Evolutionary conservation across 495 filamentous ascomycete genomes (phyloP).

Genomic region (Sporormia fimetaria): DNA sequence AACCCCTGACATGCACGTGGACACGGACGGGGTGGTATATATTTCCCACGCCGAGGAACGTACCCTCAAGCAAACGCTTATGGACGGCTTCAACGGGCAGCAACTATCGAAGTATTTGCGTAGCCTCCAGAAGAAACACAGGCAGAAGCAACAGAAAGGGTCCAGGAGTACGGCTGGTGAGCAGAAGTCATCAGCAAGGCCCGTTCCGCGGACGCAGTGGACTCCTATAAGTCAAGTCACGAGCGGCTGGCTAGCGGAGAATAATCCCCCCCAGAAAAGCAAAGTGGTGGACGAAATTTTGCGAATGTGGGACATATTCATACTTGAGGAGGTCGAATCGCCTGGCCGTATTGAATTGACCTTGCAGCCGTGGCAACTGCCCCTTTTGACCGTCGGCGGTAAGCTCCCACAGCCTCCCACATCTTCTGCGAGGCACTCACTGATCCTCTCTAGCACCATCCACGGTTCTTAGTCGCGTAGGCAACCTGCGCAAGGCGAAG

Average conservation of each 20-base stretch:
- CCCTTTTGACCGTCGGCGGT: conserved; percentile 18
- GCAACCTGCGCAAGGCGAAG: conserved; percentile 3
- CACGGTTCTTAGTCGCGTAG: conserved; percentile 2
- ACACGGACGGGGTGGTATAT: conserved; percentile 11
- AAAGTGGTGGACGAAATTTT: conserved; percentile 20
- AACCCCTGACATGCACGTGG: neutral
- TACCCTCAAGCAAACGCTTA: conserved; percentile 3
- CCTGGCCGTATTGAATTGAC: conserved; percentile 20
- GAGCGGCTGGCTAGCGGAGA: conserved; percentile 4
- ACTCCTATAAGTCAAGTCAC: conserved; percentile 13
- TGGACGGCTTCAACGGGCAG: conserved; percentile 9
- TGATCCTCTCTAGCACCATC: neutral
- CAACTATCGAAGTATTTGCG: conserved; percentile 19
- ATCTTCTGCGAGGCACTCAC: neutral
- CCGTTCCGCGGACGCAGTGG: conserved; percentile 14
- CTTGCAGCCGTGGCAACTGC: conserved; percentile 20
- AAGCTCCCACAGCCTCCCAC: neutral
- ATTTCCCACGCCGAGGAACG: conserved; percentile 8
- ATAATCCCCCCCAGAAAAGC: neutral
- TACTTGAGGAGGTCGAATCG: conserved; percentile 24
- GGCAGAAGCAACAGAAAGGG: neutral
- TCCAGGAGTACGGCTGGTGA: conserved; percentile 1
- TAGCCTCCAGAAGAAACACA: no score
- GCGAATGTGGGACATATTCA: conserved; percentile 13
- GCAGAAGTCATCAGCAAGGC: neutral